These are phyloP conservation scores for Agrostemma githago DNA, from an alignment of 148 eudicot species.

Conservation along the genomic window DNA sequence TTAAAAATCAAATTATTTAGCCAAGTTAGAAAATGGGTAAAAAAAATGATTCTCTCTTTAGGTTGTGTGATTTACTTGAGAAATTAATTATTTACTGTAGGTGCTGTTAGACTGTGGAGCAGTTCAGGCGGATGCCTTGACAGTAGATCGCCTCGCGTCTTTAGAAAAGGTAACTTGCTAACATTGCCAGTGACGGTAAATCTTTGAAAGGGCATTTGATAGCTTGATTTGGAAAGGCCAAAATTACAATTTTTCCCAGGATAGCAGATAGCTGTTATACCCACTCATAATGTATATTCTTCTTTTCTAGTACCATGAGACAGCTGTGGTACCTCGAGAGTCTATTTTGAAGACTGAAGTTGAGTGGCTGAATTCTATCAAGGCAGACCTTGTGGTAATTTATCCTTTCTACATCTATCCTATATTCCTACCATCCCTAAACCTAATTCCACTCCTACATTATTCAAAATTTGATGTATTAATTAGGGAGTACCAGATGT, in stretches of 20 bases:
- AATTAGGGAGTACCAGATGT: neutral
- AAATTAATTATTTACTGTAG: slow-evolving; percentile 33
- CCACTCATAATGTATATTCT: neutral
- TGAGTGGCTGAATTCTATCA: slow-evolving; percentile 94
- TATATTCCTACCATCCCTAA: slow-evolving; percentile 3
- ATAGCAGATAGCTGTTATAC: neutral
- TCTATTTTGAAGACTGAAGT: slow-evolving; percentile 86
- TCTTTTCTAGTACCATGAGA: slow-evolving; percentile 75
- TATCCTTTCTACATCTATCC: slow-evolving; percentile 14
- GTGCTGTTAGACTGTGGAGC: slow-evolving; percentile 98
- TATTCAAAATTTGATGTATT: neutral
- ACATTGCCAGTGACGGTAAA: neutral
- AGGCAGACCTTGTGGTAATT: slow-evolving; percentile 94
- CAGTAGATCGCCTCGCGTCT: slow-evolving; percentile 97
- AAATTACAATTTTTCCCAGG: neutral
- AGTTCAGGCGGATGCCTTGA: slow-evolving; percentile 98
- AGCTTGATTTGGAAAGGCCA: neutral
- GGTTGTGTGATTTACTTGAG: neutral
- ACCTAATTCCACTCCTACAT: neutral
- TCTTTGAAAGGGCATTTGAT: slow-evolving; percentile 3
- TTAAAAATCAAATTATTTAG: neutral
- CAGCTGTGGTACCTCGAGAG: slow-evolving; percentile 89
- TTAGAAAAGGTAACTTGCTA: slow-evolving; percentile 69
- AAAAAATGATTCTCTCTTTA: neutral
- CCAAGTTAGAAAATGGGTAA: slow-evolving; percentile 1